Percentiles rank a stretch among this genome's conserved stretches.
phyloP scores from a whole-genome alignment of 768 basidiomycete species.

The Calocera viscosa region DNA sequence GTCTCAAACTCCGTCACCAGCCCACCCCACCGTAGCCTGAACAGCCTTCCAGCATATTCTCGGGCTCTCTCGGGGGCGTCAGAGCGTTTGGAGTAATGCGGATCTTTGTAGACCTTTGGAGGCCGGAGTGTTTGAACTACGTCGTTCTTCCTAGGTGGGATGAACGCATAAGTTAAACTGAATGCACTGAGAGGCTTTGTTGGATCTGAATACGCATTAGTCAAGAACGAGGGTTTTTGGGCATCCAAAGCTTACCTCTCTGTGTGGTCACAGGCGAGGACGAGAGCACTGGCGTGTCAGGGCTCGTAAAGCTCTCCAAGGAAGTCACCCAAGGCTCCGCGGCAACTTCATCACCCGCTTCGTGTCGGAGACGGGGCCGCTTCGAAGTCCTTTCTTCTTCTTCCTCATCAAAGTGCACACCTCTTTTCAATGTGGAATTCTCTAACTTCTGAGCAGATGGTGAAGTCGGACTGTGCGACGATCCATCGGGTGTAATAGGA shows the following conservation, averaged over 20 bases:
- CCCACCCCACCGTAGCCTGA: conserved; percentile 75
- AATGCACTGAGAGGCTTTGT: conserved; percentile 13
- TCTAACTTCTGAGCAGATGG: not conserved
- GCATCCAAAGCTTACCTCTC: not conserved
- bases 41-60: conserved; percentile 72
- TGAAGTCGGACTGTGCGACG: not conserved
- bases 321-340: not conserved
- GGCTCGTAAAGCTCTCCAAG: not conserved
- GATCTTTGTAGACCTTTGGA: conserved; percentile 54
- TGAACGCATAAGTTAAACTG: conserved; percentile 13
- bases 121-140: conserved; percentile 39
- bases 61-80: conserved; percentile 59
- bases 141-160: conserved; percentile 33
- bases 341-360: not conserved
- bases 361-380: not conserved
- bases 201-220: not conserved
- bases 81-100: conserved; percentile 58
- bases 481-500: not conserved
- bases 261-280: not conserved
- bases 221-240: not conserved
- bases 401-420: not conserved
- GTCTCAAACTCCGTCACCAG: conserved; percentile 25
- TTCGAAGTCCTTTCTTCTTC: not conserved
- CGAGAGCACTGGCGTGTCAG: not conserved
- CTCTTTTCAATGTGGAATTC: not conserved